A percentile compares a stretch with the other conserved stretches of the same genome.
Conservation (phyloP, 2,329 filamentous ascomycete genomes). For the Dothideomycetidae sp. region DNA sequence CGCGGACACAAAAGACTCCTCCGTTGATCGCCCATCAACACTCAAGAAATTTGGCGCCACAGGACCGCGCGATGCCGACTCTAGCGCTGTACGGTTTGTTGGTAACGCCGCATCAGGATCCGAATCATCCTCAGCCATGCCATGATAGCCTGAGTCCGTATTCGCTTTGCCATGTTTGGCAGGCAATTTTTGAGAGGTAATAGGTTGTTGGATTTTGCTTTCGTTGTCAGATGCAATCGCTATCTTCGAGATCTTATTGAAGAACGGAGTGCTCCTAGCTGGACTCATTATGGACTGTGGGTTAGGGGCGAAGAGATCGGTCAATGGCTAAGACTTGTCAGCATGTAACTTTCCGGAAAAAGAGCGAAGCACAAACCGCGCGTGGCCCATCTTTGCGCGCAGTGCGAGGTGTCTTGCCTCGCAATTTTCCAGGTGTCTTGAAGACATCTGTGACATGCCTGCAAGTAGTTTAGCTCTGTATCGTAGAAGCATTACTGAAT, state of each 20-base stretch:
- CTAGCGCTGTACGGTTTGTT: not conserved
- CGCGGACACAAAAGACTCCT: constrained; percentile 35
- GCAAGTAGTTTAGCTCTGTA: constrained; percentile 18
- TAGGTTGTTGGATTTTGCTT: no score
- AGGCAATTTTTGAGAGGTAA: no score
- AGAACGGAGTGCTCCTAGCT: constrained; percentile 33
- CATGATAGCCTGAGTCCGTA: constrained; percentile 58
- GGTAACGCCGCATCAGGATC: constrained; percentile 20
- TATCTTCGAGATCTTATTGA: constrained; percentile 43
- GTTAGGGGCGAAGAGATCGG: constrained; percentile 34
- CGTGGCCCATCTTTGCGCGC: constrained; percentile 47
- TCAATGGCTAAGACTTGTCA: constrained; percentile 33
- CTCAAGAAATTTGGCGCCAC: constrained; percentile 7
- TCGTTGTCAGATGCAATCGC: constrained; percentile 41
- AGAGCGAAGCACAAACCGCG: constrained; percentile 47
- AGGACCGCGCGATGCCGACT: constrained; percentile 3
- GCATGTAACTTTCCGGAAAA: constrained; percentile 42
- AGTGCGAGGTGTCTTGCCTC: constrained; percentile 67
- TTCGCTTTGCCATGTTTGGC: constrained; percentile 23
- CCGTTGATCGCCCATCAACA: constrained; percentile 3
- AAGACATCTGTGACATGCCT: constrained; percentile 93
- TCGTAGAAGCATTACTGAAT: not conserved
- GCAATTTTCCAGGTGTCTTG: constrained; percentile 76
- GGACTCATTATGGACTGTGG: constrained; percentile 19
- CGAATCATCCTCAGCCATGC: constrained; percentile 44